phyloP scores from a whole-genome alignment of 768 basidiomycete species.

The Amanita pseudoporphyria region DNA sequence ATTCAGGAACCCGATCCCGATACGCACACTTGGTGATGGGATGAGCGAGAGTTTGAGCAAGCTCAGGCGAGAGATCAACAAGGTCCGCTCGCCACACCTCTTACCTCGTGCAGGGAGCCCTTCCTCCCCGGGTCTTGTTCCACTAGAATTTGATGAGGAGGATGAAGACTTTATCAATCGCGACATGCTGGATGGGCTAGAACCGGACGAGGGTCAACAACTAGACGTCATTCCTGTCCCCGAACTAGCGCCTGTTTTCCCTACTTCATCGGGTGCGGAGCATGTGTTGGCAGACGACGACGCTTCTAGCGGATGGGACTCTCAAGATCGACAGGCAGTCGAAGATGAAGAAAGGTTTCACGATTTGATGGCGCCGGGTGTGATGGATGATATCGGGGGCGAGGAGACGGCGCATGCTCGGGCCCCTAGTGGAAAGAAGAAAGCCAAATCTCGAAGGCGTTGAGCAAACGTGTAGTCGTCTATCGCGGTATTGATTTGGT shows the following conservation, averaged over 20 bases:
- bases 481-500: neutral
- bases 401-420: slow-evolving; percentile 16
- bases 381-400: slow-evolving; percentile 27
- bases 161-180: slow-evolving; percentile 47
- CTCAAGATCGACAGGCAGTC: slow-evolving; percentile 33
- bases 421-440: neutral
- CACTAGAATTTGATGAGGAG: slow-evolving; percentile 57
- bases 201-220: slow-evolving; percentile 9
- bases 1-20: slow-evolving; percentile 45
- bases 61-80: slow-evolving; percentile 45
- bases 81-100: slow-evolving; percentile 37
- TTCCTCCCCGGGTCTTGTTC: slow-evolving; percentile 24
- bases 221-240: slow-evolving; percentile 16
- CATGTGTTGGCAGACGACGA: slow-evolving; percentile 25
- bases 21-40: slow-evolving; percentile 44
- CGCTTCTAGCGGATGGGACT: slow-evolving; percentile 36
- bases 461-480: neutral
- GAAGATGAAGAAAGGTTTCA: slow-evolving; percentile 45
- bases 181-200: slow-evolving; percentile 6
- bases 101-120: slow-evolving; percentile 16
- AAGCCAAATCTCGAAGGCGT: neutral
- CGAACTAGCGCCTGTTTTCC: slow-evolving; percentile 27
- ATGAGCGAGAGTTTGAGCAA: slow-evolving; percentile 54
- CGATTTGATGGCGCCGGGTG: slow-evolving; percentile 24
- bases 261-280: slow-evolving; percentile 16